Percentiles rank a stretch among this genome's conserved stretches.
These are phyloP conservation scores for Cryptococcus sp. DNA, from an alignment of 1,284 basidiomycete species.

Conservation along the genomic window DNA sequence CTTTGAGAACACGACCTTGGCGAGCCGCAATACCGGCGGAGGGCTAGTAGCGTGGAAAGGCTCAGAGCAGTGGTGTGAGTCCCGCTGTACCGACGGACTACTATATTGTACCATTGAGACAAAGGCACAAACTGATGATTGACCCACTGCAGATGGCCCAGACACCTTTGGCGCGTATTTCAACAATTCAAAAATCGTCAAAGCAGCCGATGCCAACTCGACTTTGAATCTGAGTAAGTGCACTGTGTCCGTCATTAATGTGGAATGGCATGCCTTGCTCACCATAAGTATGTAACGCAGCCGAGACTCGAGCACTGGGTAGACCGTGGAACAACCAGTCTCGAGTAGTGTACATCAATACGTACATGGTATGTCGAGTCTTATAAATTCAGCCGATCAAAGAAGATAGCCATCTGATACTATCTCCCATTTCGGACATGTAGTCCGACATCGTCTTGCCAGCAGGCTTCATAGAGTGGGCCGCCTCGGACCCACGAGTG, in stretches of 20 bases:
- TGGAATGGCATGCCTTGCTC: background rate
- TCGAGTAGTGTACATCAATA: conserved; percentile 20
- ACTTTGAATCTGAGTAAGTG: conserved; percentile 7
- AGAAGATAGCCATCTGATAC: background rate
- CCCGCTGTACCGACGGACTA: too few species aligned
- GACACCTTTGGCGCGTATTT: conserved; percentile 10
- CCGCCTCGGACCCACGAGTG: conserved; percentile 10
- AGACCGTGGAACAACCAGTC: conserved; percentile 29
- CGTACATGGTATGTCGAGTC: conserved; percentile 16
- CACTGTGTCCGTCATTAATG: background rate
- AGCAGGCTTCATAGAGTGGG: conserved; percentile 18
- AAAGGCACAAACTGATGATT: background rate
- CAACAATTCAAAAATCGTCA: conserved; percentile 7
- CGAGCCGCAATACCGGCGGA: conserved; percentile 8
- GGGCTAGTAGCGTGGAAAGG: conserved; percentile 9
- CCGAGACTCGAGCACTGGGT: conserved; percentile 15
- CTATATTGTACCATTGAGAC: background rate
- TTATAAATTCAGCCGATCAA: background rate
- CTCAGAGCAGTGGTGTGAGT: conserved; percentile 4
- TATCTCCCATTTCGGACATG: too few species aligned
- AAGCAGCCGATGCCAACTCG: conserved; percentile 5
- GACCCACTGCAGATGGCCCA: conserved; percentile 1
- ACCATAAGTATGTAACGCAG: background rate
- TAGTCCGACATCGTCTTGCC: conserved; percentile 19
- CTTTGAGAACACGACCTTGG: conserved; percentile 7